phyloP scores from a whole-genome alignment of 139 green algal genomes.

The Penium margaritaceum region DNA sequence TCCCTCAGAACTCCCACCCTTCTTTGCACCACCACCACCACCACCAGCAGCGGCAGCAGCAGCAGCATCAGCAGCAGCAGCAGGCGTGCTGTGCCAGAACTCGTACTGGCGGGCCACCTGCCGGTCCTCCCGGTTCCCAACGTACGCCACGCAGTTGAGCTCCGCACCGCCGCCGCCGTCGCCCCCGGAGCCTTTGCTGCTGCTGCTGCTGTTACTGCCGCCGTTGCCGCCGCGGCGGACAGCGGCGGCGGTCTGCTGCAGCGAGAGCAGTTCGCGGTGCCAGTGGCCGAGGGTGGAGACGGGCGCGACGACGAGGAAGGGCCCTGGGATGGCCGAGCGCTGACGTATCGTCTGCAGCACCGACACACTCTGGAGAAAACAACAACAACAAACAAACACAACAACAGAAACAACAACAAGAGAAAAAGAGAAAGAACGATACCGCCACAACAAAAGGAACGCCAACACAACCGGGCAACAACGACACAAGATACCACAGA shows the following conservation, averaged over 20 bases:
- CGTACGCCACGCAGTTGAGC: conserved; percentile 72
- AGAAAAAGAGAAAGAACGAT: no score
- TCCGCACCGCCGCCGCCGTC: no score
- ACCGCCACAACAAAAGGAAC: no score
- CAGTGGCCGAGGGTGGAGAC: conserved; percentile 88
- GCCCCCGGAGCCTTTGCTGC: no score
- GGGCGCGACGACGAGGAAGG: conserved; percentile 85
- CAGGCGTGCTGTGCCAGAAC: conserved; percentile 48
- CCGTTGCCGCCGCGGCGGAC: no score
- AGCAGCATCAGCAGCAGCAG: neutral
- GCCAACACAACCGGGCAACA: no score
- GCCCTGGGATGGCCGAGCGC: conserved; percentile 51
- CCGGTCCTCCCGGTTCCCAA: conserved; percentile 52
- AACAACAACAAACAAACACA: no score
- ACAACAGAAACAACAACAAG: no score
- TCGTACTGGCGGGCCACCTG: conserved; percentile 62
- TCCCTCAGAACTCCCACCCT: neutral
- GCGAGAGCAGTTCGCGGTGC: conserved; percentile 82
- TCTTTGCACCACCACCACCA: neutral
- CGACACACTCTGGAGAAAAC: conserved; percentile 61
- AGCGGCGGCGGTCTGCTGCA: no score
- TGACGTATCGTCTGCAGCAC: conserved; percentile 62
- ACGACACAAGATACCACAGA: neutral
- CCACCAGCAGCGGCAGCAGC: neutral
- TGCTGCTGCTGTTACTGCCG: no score